Percentiles rank a stretch among this genome's conserved stretches.
Conservation (phyloP, 129 eudicot genomes). For the Smallanthus sonchifolius region DNA sequence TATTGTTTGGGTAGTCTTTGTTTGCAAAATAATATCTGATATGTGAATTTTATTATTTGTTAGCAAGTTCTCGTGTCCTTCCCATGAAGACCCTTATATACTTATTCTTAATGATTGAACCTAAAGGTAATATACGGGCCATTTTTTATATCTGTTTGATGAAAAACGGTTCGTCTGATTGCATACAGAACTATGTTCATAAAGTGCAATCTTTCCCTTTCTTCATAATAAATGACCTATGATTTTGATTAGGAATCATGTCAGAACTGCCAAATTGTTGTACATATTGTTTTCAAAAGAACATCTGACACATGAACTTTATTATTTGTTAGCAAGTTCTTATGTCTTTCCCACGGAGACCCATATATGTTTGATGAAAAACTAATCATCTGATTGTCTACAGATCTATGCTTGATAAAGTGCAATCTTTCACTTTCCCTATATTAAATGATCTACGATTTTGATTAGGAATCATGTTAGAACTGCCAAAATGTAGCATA, state of each 20-base stretch:
- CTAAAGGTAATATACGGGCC: background rate
- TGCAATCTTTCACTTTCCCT: background rate
- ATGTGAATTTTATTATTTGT: background rate
- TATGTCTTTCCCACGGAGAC: conserved; percentile 1
- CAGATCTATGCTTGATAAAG: background rate
- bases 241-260: conserved; percentile 1
- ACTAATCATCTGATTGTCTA: background rate
- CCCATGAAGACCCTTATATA: background rate
- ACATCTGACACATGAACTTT: background rate
- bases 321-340: background rate
- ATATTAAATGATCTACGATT: background rate
- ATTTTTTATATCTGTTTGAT: background rate
- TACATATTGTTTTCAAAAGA: background rate
- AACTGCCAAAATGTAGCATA: conserved; percentile 4
- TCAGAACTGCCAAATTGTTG: background rate
- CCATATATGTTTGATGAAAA: background rate
- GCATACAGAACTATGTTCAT: background rate
- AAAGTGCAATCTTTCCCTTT: background rate
- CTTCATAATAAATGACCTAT: background rate
- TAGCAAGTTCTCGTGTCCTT: background rate
- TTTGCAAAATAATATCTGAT: background rate
- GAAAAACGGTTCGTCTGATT: background rate
- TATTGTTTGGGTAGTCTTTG: background rate
- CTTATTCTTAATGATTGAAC: background rate
- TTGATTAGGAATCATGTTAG: background rate